These are phyloP conservation scores for Lojkania enalia DNA, from an alignment of 2,329 filamentous ascomycete genomes.

Conservation along the genomic window DNA sequence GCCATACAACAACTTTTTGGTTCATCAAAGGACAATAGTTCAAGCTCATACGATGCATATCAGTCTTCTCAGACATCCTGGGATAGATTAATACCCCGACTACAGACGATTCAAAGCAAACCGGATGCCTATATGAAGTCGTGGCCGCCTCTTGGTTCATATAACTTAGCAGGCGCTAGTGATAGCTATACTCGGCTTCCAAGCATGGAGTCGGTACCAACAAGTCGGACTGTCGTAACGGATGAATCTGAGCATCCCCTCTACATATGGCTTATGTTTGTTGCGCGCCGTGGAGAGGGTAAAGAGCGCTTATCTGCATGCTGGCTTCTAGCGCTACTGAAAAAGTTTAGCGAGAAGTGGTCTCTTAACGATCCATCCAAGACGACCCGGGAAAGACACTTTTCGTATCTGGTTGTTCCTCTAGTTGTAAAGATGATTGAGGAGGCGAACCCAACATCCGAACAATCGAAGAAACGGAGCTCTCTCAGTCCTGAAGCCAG, in stretches of 20 bases:
- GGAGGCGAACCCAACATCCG: slow-evolving; percentile 33
- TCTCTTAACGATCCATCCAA: slow-evolving; percentile 42
- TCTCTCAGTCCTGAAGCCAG: slow-evolving; percentile 52
- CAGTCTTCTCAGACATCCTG: slow-evolving; percentile 24
- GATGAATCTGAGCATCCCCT: slow-evolving; percentile 53
- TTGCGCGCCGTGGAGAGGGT: slow-evolving; percentile 48
- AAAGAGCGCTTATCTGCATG: slow-evolving; percentile 48
- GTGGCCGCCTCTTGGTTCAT: slow-evolving; percentile 49
- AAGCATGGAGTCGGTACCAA: slow-evolving; percentile 37
- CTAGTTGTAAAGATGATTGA: slow-evolving; percentile 54
- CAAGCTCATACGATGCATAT: slow-evolving; percentile 23
- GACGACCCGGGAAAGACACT: slow-evolving; percentile 46
- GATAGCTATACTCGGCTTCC: slow-evolving; percentile 37
- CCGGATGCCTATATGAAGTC: slow-evolving; percentile 46
- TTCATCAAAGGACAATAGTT: slow-evolving; percentile 30
- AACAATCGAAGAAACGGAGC: slow-evolving; percentile 27
- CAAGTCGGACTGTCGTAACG: slow-evolving; percentile 34
- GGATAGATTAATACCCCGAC: slow-evolving; percentile 43
- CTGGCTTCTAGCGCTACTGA: slow-evolving; percentile 43
- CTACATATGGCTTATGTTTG: slow-evolving; percentile 52
- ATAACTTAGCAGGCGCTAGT: slow-evolving; percentile 24
- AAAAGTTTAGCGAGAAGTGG: slow-evolving; percentile 43
- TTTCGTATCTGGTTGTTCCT: slow-evolving; percentile 52
- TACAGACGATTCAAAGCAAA: slow-evolving; percentile 45
- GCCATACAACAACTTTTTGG: slow-evolving; percentile 41